Evolutionary conservation across 768 basidiomycete genomes (phyloP).

Genomic region (Mycena polygramma): DNA sequence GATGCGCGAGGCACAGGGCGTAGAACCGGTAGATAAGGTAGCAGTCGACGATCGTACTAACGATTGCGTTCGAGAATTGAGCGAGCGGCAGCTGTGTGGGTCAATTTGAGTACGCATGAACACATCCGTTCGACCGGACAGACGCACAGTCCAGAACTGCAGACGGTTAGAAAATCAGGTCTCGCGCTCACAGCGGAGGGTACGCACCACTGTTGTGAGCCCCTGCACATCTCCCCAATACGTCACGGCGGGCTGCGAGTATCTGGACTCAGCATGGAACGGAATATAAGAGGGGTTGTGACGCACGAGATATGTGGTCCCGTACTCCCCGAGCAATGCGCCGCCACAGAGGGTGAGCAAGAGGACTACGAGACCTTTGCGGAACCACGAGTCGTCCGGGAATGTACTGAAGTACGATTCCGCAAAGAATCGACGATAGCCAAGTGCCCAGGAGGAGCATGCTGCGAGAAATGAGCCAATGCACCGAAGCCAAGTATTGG

Average conservation of each 20-base stretch:
- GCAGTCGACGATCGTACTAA: neutral
- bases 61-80: neutral
- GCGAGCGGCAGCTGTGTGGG: neutral
- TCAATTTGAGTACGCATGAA: too few species aligned
- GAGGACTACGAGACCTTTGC: constrained; percentile 15
- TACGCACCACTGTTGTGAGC: neutral
- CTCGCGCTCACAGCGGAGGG: neutral
- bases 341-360: neutral
- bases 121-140: neutral
- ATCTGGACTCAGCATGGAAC: too few species aligned
- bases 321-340: constrained; percentile 7
- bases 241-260: constrained; percentile 1
- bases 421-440: constrained; percentile 1
- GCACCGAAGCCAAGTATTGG: too few species aligned
- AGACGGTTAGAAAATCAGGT: neutral
- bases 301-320: constrained; percentile 8
- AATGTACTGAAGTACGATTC: constrained; percentile 3
- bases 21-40: constrained; percentile 9
- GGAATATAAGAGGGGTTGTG: neutral
- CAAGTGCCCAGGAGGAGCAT: constrained; percentile 5
- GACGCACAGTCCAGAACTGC: constrained; percentile 9
- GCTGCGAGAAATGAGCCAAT: neutral
- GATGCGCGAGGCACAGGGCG: neutral
- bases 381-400: constrained; percentile 11
- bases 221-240: constrained; percentile 7